Evolutionary conservation across 495 filamentous ascomycete genomes (phyloP), one percentile per base, ranked within the genome.

Genomic region (Trichoderma reesei): DNA sequence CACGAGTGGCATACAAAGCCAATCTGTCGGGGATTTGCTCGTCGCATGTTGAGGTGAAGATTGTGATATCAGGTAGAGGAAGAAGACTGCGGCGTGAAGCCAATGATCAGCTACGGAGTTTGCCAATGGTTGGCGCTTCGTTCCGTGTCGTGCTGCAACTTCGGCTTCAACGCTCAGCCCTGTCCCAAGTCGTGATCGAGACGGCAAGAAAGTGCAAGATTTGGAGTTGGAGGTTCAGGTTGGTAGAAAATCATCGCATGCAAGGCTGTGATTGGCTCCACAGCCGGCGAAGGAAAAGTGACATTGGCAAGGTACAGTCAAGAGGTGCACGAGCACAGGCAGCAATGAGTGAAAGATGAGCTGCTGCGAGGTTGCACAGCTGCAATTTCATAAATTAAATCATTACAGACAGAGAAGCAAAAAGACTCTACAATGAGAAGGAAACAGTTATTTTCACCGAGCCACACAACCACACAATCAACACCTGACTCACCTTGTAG

Each of bases 151-250:
- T 56, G 51, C 26, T 14, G 9, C 51, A 34, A 34, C 3, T 10
- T 34, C 10, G 26, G 51, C 51, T 56, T 56, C 9, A 10, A 20
- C 11, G 4, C 51, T 56, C 16, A 26, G 18, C 51, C 26, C 1
- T 1, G 8, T 2, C 51, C 51, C 14, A 48, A 48, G 44, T 18
- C 16, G 44, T 18, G 26, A 33, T 10, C 20, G 31, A 11, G 66
- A 61, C 37, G 64, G 65, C 37, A 64, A 69, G 6, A 70, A 60
- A 65, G 65, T 26, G 68, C 68, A 36, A 46, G 42, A 11, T 39
- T 39, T 39, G 16, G 8, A 20, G 44, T 18, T 48, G 16, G 44
- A 18, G 18, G 14, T 48, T 54, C 26, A 26, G 26, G 26, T 56
- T 56, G 51, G 31, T 26, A 56, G 11, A 56, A 56, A 56, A 56